Percentiles rank a stretch among this genome's conserved stretches.
Evolutionary conservation across 2,329 filamentous ascomycete species (phyloP).

Genomic region (Penicillium fuscoglaucum): DNA sequence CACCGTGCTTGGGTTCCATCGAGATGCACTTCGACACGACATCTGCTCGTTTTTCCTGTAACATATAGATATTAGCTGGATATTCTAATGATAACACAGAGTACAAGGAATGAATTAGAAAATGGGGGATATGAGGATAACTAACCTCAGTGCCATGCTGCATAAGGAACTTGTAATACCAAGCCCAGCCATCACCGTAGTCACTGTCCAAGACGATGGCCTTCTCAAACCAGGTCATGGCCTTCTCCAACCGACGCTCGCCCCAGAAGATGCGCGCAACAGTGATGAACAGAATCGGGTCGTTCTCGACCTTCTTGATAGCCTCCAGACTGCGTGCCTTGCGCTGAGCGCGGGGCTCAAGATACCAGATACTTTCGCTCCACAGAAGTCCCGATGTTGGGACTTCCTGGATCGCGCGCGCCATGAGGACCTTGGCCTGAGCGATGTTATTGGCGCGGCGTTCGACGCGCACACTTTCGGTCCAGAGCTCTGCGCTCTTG

Average conservation of each 20-base stretch:
- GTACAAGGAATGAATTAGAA: background rate
- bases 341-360: constrained; percentile 87
- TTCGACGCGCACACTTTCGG: constrained; percentile 91
- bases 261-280: constrained; percentile 96
- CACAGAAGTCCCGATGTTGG: constrained; percentile 85
- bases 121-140: constrained; percentile 9
- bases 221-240: constrained; percentile 96
- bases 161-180: constrained; percentile 91
- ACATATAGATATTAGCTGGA: constrained; percentile 4
- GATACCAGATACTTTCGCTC: constrained; percentile 92
- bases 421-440: constrained; percentile 91
- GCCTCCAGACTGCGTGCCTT: constrained; percentile 90
- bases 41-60: constrained; percentile 78
- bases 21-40: constrained; percentile 76
- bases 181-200: constrained; percentile 91
- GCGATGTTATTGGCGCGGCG: constrained; percentile 77
- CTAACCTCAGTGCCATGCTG: constrained; percentile 82
- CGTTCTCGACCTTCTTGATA: constrained; percentile 95
- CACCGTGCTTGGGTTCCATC: constrained; percentile 87
- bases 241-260: constrained; percentile 88
- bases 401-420: constrained; percentile 86
- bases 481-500: constrained; percentile 82
- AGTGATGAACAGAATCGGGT: constrained; percentile 83
- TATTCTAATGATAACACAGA: constrained; percentile 10
- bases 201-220: constrained; percentile 85